Conservation (phyloP, 2,329 filamentous ascomycete genomes). For the Diaporthe eres region DNA sequence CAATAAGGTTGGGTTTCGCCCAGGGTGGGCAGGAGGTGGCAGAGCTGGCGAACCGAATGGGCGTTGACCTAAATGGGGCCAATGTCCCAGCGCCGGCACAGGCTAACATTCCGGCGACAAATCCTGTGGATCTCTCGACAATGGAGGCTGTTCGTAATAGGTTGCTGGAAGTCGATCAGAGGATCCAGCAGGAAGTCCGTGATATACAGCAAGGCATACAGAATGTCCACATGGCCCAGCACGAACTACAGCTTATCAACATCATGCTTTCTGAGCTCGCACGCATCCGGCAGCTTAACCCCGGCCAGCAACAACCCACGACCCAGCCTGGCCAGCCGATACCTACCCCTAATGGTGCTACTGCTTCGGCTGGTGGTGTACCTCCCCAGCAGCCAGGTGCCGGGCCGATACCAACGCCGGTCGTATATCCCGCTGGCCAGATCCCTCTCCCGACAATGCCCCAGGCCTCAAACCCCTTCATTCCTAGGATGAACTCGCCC, state of each 20-base stretch:
- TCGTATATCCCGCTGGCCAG: constrained; percentile 45
- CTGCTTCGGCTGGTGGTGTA: not conserved
- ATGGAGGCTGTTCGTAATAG: constrained; percentile 67
- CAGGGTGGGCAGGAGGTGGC: constrained; percentile 77
- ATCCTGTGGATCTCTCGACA: constrained; percentile 40
- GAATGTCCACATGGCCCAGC: constrained; percentile 72
- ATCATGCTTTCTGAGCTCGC: constrained; percentile 77
- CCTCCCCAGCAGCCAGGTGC: constrained; percentile 26
- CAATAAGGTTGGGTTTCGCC: constrained; percentile 82
- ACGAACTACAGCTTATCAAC: constrained; percentile 78
- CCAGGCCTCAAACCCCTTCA: constrained; percentile 42
- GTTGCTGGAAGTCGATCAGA: constrained; percentile 76
- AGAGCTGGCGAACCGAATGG: constrained; percentile 76
- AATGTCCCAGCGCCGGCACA: constrained; percentile 43
- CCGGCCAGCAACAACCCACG: constrained; percentile 45
- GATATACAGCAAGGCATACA: constrained; percentile 75
- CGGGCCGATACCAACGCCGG: constrained; percentile 39
- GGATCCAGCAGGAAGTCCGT: constrained; percentile 77
- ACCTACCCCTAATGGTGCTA: constrained; percentile 34
- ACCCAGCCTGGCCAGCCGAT: constrained; percentile 21
- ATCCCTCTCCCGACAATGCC: constrained; percentile 39
- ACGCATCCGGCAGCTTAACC: constrained; percentile 70
- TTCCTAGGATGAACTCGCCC: constrained; percentile 56
- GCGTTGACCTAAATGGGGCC: constrained; percentile 55
- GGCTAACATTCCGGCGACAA: constrained; percentile 40